A percentile compares a stretch with the other conserved stretches of the same genome.
Conservation (phyloP, 345 rosid species). For the Arabidopsis suecica region DNA sequence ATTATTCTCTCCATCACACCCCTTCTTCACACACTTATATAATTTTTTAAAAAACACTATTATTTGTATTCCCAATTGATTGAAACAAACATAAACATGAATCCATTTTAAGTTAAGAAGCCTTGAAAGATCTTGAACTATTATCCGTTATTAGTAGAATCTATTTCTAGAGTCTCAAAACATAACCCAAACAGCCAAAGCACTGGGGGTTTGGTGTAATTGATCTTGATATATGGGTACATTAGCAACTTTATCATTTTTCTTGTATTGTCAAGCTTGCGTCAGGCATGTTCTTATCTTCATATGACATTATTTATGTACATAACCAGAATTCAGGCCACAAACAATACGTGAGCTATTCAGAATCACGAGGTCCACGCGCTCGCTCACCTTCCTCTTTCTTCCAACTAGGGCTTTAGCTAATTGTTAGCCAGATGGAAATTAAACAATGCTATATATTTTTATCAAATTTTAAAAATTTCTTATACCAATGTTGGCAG, state of each 20-base stretch:
- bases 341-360: constrained; percentile 9
- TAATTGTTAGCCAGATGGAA: neutral
- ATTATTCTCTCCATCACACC: constrained; percentile 27
- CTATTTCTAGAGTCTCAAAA: neutral
- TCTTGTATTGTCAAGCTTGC: neutral
- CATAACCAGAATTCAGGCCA: constrained; percentile 2
- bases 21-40: constrained; percentile 13
- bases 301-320: neutral
- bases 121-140: neutral
- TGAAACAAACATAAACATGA: neutral
- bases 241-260: neutral
- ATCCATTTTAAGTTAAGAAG: neutral
- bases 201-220: neutral
- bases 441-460: neutral
- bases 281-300: neutral
- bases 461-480: too few relatives aligned
- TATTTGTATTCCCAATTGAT: neutral
- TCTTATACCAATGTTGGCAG: neutral
- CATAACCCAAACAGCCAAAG: neutral
- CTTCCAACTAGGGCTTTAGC: neutral
- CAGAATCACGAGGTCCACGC: constrained; percentile 16
- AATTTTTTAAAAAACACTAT: neutral
- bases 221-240: neutral
- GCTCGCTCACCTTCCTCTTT: neutral
- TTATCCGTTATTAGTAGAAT: neutral